These are phyloP conservation scores for Cornus florida DNA, from an alignment of 148 eudicot genomes.

Conservation along the genomic window DNA sequence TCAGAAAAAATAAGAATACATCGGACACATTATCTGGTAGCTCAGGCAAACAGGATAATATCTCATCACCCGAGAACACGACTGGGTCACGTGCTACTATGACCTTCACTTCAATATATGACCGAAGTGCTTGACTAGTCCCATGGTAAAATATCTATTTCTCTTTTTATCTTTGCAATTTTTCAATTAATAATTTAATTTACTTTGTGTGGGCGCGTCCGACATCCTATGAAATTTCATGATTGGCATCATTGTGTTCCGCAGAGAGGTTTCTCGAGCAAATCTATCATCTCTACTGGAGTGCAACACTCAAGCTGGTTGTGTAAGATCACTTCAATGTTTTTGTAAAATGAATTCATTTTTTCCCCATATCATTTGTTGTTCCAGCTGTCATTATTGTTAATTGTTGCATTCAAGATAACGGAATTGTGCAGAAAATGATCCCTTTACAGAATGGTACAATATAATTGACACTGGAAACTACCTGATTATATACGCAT, in stretches of 20 bases:
- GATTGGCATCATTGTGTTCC: not conserved
- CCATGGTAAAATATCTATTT: not conserved
- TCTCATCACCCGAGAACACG: constrained; percentile 21
- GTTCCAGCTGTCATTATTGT: not conserved
- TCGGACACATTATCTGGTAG: constrained; percentile 25
- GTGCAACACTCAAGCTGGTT: not conserved
- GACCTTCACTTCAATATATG: constrained; percentile 55
- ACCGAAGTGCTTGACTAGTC: constrained; percentile 34
- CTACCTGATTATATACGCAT: not conserved
- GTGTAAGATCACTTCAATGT: not conserved
- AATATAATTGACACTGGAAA: not conserved
- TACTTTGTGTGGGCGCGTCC: not conserved
- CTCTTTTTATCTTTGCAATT: not conserved
- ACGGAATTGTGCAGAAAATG: not conserved
- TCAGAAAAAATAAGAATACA: constrained; percentile 28
- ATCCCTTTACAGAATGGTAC: not conserved
- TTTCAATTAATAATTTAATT: too few relatives aligned
- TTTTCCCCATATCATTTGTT: not conserved
- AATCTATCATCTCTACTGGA: not conserved
- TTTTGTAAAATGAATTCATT: not conserved
- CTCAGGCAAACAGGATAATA: constrained; percentile 23
- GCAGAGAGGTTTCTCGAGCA: not conserved
- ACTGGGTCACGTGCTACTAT: constrained; percentile 35
- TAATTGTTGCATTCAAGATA: not conserved
- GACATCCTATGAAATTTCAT: not conserved